Evolutionary conservation across 805 yeast species (phyloP).

Genomic region (Ogataea nitratoaversa): DNA sequence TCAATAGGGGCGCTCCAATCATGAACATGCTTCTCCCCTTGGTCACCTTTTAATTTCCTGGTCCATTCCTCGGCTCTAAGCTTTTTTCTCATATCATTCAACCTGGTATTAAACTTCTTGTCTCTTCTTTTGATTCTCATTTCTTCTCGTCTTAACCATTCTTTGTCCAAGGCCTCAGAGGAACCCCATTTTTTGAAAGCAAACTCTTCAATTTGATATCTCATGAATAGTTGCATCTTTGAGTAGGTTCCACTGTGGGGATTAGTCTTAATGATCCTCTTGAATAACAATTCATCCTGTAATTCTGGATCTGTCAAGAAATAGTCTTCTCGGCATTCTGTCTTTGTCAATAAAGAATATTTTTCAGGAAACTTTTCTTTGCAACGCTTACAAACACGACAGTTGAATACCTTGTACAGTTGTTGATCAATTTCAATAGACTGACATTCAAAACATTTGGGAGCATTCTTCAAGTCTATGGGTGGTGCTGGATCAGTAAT

Average conservation of each 20-base stretch:
- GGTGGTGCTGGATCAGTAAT: constrained; percentile 66
- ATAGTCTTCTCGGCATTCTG: constrained; percentile 92
- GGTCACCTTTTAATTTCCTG: constrained; percentile 57
- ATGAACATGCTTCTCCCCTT: constrained; percentile 61
- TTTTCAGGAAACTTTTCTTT: constrained; percentile 74
- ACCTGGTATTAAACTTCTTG: constrained; percentile 68
- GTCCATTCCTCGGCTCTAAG: constrained; percentile 91
- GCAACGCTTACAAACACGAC: constrained; percentile 79
- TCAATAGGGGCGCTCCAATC: constrained; percentile 61
- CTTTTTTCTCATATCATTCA: constrained; percentile 83
- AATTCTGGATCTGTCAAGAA: constrained; percentile 91
- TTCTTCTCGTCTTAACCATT: constrained; percentile 81
- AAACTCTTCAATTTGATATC: constrained; percentile 90
- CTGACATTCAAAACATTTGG: constrained; percentile 79
- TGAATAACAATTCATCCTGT: constrained; percentile 61
- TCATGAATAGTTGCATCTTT: constrained; percentile 85
- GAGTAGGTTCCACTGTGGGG: constrained; percentile 89
- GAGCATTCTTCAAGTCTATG: constrained; percentile 64
- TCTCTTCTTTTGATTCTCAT: constrained; percentile 70
- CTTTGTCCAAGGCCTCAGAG: constrained; percentile 81
- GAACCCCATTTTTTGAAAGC: constrained; percentile 96
- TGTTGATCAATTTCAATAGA: constrained; percentile 78
- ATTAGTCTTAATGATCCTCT: constrained; percentile 82
- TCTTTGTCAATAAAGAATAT: constrained; percentile 85
- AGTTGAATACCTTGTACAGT: constrained; percentile 59